Conservation (phyloP, 1,139 yeast genomes). For the Suhomyces atakaporum region DNA sequence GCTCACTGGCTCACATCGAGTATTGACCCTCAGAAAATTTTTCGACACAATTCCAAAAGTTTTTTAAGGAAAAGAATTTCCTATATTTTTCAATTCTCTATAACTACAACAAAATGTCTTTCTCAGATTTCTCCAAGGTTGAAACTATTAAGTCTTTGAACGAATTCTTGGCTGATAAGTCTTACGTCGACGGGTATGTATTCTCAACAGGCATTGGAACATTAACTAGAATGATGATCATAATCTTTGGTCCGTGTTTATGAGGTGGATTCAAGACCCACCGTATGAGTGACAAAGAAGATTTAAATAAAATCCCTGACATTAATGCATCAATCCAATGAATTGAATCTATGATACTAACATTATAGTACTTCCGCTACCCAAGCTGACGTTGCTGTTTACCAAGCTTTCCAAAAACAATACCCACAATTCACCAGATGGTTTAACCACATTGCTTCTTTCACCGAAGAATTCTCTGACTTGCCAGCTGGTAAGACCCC, state of each 20-base stretch:
- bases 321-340: slow-evolving; percentile 8
- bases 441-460: slow-evolving; percentile 96
- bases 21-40: slow-evolving; percentile 7
- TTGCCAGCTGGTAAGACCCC: slow-evolving; percentile 79
- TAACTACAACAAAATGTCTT: slow-evolving; percentile 53
- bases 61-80: slow-evolving; percentile 8
- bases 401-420: slow-evolving; percentile 91
- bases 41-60: slow-evolving; percentile 7
- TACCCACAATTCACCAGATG: slow-evolving; percentile 97
- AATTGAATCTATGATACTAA: slow-evolving; percentile 23
- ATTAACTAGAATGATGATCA: slow-evolving; percentile 57
- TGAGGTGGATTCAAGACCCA: slow-evolving; percentile 94
- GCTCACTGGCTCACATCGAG: slow-evolving; percentile 3
- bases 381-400: slow-evolving; percentile 93
- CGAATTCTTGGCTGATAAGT: slow-evolving; percentile 86
- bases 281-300: slow-evolving; percentile 81
- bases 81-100: slow-evolving; percentile 1
- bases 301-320: slow-evolving; percentile 49
- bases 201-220: slow-evolving; percentile 16
- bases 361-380: slow-evolving; percentile 71
- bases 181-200: slow-evolving; percentile 91
- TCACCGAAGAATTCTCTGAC: slow-evolving; percentile 75
- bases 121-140: slow-evolving; percentile 75
- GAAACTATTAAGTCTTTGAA: slow-evolving; percentile 84
- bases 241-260: slow-evolving; percentile 92